Base-by-base conservation (phyloP, 192 early-diverging fungal species). In the Dissophora ornata region DNA sequence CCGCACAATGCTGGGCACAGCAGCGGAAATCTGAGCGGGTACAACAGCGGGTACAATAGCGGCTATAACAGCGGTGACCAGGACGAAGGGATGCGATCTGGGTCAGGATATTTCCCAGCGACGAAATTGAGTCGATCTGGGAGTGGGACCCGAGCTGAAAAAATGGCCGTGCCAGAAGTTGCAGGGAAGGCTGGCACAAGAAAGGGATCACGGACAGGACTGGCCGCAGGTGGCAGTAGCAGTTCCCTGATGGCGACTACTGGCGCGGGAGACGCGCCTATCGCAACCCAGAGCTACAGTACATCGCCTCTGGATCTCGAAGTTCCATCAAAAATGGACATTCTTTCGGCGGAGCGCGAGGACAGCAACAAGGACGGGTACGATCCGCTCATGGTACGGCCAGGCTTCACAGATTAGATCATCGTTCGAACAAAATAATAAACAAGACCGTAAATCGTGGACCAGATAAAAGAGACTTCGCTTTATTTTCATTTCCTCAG, bases 61-160 rank as follows among this genome's bases (percentile, higher is more conserved):
- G 71, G 64, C 19, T 77, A 77, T 38, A 77, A 61, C 29, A 77
- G 73, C 24, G 73, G 73, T 11, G 73, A 77, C 13, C 73, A 77
- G 38, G 73, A 77, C 16, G 73, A 77, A 34, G 65, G 73, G 3
- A 8, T 19, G 6, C 64, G 73, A 10, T 58, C 56, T 29, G 33
- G 24, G 16, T 5, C 63, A 4, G 52, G 58, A 5, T 67, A 77
- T 53, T 77, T 77, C 55, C 73, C 73, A 19, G 52, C 64, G 2
- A 67, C 73, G 7, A 67, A 67, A 45, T 34, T 77, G 21, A 77
- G 73, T 46, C 58, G 73, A 19, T 77, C 73, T 19, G 73, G 73
- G 26, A 77, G 73, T 41, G 73, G 73, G 19, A 21, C 42, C 9
- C 71, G 62, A 16, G 53, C 38, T 25, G 45, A 45, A 8, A 55